Evolutionary conservation across 371 early-diverging fungal genomes (phyloP), one percentile per base, ranked within the genome.

Genomic region (Mucor piriformis): DNA sequence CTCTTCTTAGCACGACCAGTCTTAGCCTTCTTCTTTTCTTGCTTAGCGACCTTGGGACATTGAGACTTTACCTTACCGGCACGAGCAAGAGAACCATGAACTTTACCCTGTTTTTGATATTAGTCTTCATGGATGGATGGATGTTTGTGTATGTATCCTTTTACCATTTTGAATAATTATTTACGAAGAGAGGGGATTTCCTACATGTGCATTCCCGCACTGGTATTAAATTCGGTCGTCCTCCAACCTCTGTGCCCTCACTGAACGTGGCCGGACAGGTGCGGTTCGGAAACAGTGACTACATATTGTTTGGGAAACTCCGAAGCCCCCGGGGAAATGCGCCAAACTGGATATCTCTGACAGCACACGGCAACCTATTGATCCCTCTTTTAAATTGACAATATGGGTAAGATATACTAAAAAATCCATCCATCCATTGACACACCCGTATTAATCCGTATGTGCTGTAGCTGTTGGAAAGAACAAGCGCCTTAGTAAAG

Each of bases 11-110:
- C 97, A 81, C 99, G 97, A 77, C 99, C 95, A 73, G 88, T 88
- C 74, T 74, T 76, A 82, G 89, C 82, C 91, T 81, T 98, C 83
- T 92, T 87, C 91, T 99, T 97, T 77, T 98, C 98, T 81, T 92
- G 89, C 86, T 95, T 94, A 74, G 95, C 96, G 66, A 98, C 99
- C 89, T 98, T 98, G 73, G 99, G 99, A 73, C 95, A 96, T 81
- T 98, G 98, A 73, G 93, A 94, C 94, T 98, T 97, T 76, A 99
- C 99, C 88, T 99, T 99, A 90, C 99, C 99, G 84, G 99, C 99
- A 94, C 97, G 96, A 85, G 97, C 96, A 76, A 98, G 89, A 69
- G 97, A 96, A 87, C 98, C 97, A 95, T 98, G 98, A 74, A 96
- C 95, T 92, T 97, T 98, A 88, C 96, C 98, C 98, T 93, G 64